Percentiles rank a stretch among this genome's conserved stretches.
Evolutionary conservation across 208 protist genomes (phyloP).

Genomic region (Trypanosoma grayi): DNA sequence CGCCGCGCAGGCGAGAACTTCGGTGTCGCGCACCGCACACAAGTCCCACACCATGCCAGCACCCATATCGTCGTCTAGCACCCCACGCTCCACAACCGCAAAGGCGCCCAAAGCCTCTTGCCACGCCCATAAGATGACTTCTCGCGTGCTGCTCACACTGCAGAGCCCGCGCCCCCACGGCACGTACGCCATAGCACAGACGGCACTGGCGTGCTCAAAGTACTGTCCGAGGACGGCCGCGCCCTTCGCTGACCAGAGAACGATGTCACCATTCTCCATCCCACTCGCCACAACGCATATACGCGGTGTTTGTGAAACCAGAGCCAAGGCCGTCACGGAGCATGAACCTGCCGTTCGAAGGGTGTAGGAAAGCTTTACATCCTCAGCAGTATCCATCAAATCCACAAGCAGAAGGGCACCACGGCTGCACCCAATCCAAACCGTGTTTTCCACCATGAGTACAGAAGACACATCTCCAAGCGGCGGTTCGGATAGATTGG

Average conservation of each 20-base stretch:
- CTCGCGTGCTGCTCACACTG: conserved; percentile 9
- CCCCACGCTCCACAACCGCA: background rate
- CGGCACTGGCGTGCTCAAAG: conserved; percentile 8
- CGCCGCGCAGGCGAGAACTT: conserved; percentile 5
- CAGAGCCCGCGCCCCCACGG: conserved; percentile 8
- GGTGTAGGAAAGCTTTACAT: background rate
- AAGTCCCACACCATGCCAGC: background rate
- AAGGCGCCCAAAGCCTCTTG: background rate
- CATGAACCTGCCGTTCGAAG: conserved; percentile 12
- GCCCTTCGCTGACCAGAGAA: conserved; percentile 4
- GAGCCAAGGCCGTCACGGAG: conserved; percentile 4
- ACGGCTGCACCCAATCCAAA: conserved; percentile 15
- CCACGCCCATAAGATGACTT: conserved; percentile 23
- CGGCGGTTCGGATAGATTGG: background rate
- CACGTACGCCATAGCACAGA: conserved; percentile 11
- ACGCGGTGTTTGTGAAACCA: background rate
- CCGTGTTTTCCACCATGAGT: background rate
- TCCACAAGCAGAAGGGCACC: conserved; percentile 5
- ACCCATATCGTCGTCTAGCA: conserved; percentile 3
- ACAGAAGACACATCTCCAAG: conserved; percentile 5
- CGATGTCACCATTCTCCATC: conserved; percentile 21
- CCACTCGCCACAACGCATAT: conserved; percentile 16
- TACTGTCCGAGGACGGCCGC: conserved; percentile 4
- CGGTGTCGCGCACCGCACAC: background rate
- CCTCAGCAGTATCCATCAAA: background rate